Evolutionary conservation across 1,284 basidiomycete species (phyloP), one percentile per base, ranked within the genome.

Genomic region (Polyporus tsugae): DNA sequence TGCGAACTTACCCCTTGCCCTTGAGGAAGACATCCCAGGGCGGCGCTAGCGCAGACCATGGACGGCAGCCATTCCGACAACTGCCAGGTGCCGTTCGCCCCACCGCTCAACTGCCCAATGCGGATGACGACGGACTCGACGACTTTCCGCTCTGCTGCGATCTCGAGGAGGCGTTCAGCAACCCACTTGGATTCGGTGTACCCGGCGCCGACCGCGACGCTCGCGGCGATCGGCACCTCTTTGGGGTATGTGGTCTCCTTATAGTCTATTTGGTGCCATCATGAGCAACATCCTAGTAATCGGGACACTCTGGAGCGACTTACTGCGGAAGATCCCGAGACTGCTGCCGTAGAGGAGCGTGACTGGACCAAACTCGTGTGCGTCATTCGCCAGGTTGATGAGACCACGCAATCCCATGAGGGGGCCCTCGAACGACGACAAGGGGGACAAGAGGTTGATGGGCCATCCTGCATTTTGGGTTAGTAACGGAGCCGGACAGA

Each of bases 141-240:
- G 2, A 70, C 29, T 0, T 78, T 78, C 33, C 73, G 15, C 35
- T 62, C 39, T 7, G 73, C 66, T 4, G 78, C 78, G 11, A 44
- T 64, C 22, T 65, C 49, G 13, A 81, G 68, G 22, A 82, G 70
- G 44, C 72, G 64, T 69, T 82, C 80, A 15, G 75, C 70, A 19
- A 81, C 78, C 76, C 77, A 81, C 69, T 82, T 82, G 7, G 78
- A 79, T 67, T 81, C 77, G 42, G 76, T 72, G 63, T 82, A 82
- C 19, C 81, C 81, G 2, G 68, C 65, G 5, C 74, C 75, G 3
- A 73, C 69, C 1, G 78, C 75, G 22, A 72, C 59, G 6, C 25
- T 36, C 6, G 75, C 65, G 36, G 76, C 66, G 11, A 71, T 53
- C 0, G 66, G 63, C 46, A n/a, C 57, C 55, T 74, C 73, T 19